These are phyloP conservation scores for Artemisia argyi DNA, from an alignment of 129 eudicot genomes.

Conservation along the genomic window DNA sequence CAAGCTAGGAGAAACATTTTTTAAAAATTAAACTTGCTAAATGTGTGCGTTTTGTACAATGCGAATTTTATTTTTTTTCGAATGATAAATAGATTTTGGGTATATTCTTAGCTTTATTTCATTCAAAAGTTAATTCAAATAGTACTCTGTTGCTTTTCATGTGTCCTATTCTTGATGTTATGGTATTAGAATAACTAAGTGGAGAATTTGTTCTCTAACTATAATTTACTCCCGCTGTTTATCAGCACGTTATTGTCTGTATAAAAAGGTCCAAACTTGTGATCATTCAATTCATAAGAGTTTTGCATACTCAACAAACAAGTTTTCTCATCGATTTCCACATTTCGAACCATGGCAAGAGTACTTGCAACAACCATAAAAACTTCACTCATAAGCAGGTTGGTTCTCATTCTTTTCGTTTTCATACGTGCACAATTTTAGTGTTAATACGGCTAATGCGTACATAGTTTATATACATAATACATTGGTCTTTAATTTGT, in stretches of 20 bases:
- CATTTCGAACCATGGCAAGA: constrained; percentile 21
- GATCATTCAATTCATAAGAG: constrained; percentile 24
- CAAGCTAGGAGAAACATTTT: no score
- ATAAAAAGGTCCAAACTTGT: constrained; percentile 11
- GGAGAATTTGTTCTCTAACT: constrained; percentile 28
- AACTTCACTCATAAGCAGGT: constrained; percentile 9
- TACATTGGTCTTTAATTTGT: no score
- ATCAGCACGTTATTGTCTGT: background rate
- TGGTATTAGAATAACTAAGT: constrained; percentile 1
- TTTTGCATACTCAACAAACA: constrained; percentile 6
- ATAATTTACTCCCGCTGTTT: background rate
- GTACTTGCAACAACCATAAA: constrained; percentile 24
- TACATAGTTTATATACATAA: background rate
- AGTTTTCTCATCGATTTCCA: constrained; percentile 8
- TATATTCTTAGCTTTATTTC: no score
- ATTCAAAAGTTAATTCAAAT: no score
- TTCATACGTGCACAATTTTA: background rate
- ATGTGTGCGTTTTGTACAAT: no score
- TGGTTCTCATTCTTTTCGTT: background rate
- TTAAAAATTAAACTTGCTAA: no score
- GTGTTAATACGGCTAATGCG: background rate
- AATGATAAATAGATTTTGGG: no score
- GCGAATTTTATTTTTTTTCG: no score
- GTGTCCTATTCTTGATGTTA: constrained; percentile 25
- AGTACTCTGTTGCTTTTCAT: no score